These are phyloP conservation scores for Leishmania arabica DNA, from an alignment of 208 protist genomes.

Conservation along the genomic window DNA sequence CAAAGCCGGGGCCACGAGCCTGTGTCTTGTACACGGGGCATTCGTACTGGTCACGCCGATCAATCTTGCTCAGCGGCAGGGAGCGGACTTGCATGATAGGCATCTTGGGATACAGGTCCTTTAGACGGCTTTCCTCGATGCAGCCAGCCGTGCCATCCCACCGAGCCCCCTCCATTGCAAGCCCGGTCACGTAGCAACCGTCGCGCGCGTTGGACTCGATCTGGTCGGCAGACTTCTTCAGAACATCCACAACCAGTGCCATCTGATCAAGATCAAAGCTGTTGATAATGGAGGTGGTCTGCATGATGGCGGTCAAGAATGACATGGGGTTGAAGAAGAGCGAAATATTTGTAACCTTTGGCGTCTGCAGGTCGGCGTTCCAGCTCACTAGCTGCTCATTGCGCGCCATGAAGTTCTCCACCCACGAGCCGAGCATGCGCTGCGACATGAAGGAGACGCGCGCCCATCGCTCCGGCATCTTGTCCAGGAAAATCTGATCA, in stretches of 20 bases:
- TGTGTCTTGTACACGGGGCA: constrained; percentile 98
- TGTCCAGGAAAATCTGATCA: constrained; percentile 92
- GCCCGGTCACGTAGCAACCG: constrained; percentile 97
- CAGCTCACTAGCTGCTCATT: constrained; percentile 96
- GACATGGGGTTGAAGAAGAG: constrained; percentile 99
- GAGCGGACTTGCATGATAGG: constrained; percentile 94
- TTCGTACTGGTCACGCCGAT: constrained; percentile 95
- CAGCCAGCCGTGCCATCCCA: constrained; percentile 93
- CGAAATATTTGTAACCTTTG: constrained; percentile 95
- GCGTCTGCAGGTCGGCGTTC: constrained; percentile 92
- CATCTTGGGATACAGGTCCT: constrained; percentile 95
- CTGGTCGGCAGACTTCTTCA: constrained; percentile 96
- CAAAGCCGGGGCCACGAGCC: constrained; percentile 93
- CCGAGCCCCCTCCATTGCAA: constrained; percentile 97
- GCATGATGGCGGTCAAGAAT: constrained; percentile 99
- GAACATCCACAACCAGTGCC: constrained; percentile 92
- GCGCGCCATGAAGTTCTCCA: constrained; percentile 95
- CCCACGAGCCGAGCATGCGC: constrained; percentile 94
- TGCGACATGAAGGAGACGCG: constrained; percentile 97
- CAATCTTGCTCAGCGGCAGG: constrained; percentile 91
- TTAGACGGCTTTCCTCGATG: constrained; percentile 95
- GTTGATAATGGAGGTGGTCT: constrained; percentile 97
- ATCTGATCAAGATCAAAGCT: constrained; percentile 97
- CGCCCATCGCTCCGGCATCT: constrained; percentile 95
- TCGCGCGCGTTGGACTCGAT: constrained; percentile 95